phyloP scores from a whole-genome alignment of 2,329 filamentous ascomycete species.

The Chaetomiaceae sp. region DNA sequence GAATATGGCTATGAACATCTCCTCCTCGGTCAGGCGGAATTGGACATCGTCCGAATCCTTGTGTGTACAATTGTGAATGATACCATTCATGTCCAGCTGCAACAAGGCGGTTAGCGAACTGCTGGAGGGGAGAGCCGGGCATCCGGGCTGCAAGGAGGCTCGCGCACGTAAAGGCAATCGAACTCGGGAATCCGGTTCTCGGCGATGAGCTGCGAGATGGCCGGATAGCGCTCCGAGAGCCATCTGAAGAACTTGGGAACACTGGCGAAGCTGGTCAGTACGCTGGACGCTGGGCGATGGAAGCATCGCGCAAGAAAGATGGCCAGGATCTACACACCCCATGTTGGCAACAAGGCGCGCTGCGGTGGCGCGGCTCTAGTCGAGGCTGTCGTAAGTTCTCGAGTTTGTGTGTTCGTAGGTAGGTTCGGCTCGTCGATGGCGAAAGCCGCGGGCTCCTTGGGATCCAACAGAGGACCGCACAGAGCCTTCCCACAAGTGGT shows the following conservation, averaged over 20 bases:
- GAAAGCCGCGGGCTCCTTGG: background rate
- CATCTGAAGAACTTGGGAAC: slow-evolving; percentile 94
- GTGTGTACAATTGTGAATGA: slow-evolving; percentile 99
- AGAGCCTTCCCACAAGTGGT: background rate
- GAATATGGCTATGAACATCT: slow-evolving; percentile 99
- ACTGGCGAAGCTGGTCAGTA: slow-evolving; percentile 35
- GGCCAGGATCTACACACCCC: slow-evolving; percentile 31
- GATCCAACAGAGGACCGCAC: background rate
- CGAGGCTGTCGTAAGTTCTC: background rate
- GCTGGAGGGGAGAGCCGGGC: slow-evolving; percentile 23
- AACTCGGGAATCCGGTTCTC: slow-evolving; percentile 99
- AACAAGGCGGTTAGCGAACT: slow-evolving; percentile 33
- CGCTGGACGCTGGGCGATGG: background rate
- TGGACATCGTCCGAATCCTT: slow-evolving; percentile 90
- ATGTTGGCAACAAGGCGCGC: slow-evolving; percentile 23
- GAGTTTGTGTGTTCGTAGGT: background rate
- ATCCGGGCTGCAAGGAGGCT: slow-evolving; percentile 16
- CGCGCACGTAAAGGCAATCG: slow-evolving; percentile 80
- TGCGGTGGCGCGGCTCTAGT: slow-evolving; percentile 6
- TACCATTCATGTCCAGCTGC: slow-evolving; percentile 94
- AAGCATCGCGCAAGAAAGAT: background rate
- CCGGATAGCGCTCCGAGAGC: slow-evolving; percentile 98
- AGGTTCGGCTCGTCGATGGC: background rate
- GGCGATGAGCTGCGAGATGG: slow-evolving; percentile 96
- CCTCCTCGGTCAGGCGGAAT: slow-evolving; percentile 90